Conservation (phyloP, 306 rosid species). For the Castanea crenata region DNA sequence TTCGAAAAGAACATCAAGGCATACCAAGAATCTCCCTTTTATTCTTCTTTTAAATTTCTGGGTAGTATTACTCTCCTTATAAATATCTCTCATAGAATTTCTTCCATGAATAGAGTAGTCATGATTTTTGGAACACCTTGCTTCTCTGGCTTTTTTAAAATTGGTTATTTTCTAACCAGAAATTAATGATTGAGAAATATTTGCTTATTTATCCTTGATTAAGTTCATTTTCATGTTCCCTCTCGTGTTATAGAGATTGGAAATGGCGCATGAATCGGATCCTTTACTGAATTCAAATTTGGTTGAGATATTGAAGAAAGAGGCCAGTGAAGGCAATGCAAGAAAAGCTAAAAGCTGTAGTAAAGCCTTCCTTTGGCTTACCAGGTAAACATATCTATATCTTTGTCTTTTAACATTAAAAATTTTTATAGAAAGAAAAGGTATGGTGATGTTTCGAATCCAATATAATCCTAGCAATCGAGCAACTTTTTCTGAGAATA, state of each 20-base stretch:
- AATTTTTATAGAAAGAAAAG: neutral
- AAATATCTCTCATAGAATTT: neutral
- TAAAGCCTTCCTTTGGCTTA: conserved; percentile 81
- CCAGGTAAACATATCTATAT: conserved; percentile 47
- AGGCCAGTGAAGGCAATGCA: conserved; percentile 52
- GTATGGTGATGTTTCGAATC: neutral
- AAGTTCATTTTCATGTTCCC: conserved; percentile 10
- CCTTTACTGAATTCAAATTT: conserved; percentile 57
- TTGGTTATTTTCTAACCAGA: neutral
- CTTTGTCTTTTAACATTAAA: neutral
- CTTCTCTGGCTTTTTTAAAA: neutral
- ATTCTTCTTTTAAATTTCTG: neutral
- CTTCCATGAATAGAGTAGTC: neutral
- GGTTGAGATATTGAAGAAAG: conserved; percentile 76
- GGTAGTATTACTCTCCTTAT: neutral
- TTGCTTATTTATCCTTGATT: conserved; percentile 6
- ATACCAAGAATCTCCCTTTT: neutral
- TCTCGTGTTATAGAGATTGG: conserved; percentile 61
- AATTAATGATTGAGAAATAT: neutral
- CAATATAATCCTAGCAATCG: neutral
- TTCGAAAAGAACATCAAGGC: neutral
- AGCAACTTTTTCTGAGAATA: no score
- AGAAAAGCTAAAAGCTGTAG: conserved; percentile 57
- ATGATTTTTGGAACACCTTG: neutral
- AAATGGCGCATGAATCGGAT: conserved; percentile 54